Conservation (phyloP, 2,329 filamentous ascomycete species). For the Ophiobolus disseminans region DNA sequence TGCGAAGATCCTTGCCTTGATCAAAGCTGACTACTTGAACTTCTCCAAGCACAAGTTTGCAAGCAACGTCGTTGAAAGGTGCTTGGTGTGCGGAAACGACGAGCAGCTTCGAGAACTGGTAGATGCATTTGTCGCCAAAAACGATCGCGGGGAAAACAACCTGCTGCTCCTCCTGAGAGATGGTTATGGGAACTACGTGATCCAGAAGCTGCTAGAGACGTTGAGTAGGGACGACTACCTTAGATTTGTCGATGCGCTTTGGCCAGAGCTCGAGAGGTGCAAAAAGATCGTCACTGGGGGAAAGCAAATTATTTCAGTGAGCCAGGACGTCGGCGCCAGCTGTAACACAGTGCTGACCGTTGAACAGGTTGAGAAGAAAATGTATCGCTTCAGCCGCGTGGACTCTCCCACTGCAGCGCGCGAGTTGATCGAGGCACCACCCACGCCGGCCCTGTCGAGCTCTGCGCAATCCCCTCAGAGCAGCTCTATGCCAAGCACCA, state of each 20-base stretch:
- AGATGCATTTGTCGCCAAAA: conserved; percentile 51
- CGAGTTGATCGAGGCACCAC: conserved; percentile 48
- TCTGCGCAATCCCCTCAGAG: conserved; percentile 74
- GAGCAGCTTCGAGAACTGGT: conserved; percentile 75
- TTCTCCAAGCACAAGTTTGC: conserved; percentile 96
- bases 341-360: conserved; percentile 8
- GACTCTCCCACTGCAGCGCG: conserved; percentile 37
- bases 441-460: conserved; percentile 70
- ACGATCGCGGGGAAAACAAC: conserved; percentile 71
- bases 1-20: conserved; percentile 73
- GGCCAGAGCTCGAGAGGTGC: conserved; percentile 55
- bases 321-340: conserved; percentile 8
- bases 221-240: conserved; percentile 51
- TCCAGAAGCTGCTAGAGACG: conserved; percentile 79
- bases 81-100: conserved; percentile 74
- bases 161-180: conserved; percentile 84
- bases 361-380: conserved; percentile 56
- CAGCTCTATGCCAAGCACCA: conserved; percentile 69
- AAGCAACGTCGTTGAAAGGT: conserved; percentile 96
- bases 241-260: conserved; percentile 51
- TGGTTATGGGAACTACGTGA: conserved; percentile 93
- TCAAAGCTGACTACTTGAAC: conserved; percentile 73
- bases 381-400: conserved; percentile 52
- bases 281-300: conserved; percentile 49
- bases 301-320: conserved; percentile 54